Evolutionary conservation across 2,329 filamentous ascomycete genomes (phyloP).

Genomic region (Teratosphaeria zuluensis): DNA sequence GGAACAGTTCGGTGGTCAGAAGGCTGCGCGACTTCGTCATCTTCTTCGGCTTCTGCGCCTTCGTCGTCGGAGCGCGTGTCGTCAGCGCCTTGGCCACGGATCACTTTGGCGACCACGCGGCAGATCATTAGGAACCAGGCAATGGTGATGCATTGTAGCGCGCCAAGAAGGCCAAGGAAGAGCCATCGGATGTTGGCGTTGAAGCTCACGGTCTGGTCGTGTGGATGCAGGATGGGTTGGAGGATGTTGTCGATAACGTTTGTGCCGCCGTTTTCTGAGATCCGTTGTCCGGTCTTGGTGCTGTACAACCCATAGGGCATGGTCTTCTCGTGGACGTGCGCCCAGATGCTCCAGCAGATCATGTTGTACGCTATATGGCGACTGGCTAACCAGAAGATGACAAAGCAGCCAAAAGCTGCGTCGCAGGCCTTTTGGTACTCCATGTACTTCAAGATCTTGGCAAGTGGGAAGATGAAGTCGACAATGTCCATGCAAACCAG

Average conservation of each 20-base stretch:
- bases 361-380: slow-evolving; percentile 73
- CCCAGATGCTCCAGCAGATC: slow-evolving; percentile 74
- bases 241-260: slow-evolving; percentile 50
- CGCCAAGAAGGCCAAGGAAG: slow-evolving; percentile 68
- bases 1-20: slow-evolving; percentile 3
- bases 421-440: slow-evolving; percentile 71
- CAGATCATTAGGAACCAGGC: slow-evolving; percentile 88
- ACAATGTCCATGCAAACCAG: slow-evolving; percentile 89
- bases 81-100: slow-evolving; percentile 68
- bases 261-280: slow-evolving; percentile 42
- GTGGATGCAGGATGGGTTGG: slow-evolving; percentile 61
- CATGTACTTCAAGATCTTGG: slow-evolving; percentile 89
- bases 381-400: slow-evolving; percentile 71
- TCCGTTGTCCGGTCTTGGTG: slow-evolving; percentile 43
- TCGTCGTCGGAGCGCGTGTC: slow-evolving; percentile 85
- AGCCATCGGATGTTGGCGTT: slow-evolving; percentile 62
- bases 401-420: slow-evolving; percentile 72
- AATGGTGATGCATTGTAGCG: slow-evolving; percentile 69
- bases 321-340: slow-evolving; percentile 47
- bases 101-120: slow-evolving; percentile 68
- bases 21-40: slow-evolving; percentile 10
- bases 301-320: slow-evolving; percentile 64
- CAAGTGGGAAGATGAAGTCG: slow-evolving; percentile 70
- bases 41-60: slow-evolving; percentile 50
- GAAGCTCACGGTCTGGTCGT: slow-evolving; percentile 66